phyloP scores from a whole-genome alignment of 2,329 filamentous ascomycete species.

The Talaromyces sp. region DNA sequence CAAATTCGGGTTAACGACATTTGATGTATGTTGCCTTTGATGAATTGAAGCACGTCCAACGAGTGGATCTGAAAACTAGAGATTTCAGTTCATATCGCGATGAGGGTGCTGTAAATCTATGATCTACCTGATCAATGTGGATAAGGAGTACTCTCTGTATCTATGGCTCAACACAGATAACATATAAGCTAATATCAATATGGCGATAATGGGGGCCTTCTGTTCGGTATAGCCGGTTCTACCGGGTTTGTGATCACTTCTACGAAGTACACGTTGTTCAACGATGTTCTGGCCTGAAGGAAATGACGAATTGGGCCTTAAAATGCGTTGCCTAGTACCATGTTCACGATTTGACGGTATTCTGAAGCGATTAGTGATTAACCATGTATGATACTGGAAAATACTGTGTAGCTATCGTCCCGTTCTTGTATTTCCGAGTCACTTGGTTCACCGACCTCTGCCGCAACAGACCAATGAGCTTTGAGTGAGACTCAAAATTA shows the following conservation, averaged over 20 bases:
- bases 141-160: neutral
- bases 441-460: neutral
- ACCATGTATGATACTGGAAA: neutral
- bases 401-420: neutral
- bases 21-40: too few relatives aligned
- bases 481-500: neutral
- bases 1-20: too few relatives aligned
- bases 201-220: neutral
- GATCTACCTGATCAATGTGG: neutral
- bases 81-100: neutral
- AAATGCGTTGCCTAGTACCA: neutral
- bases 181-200: neutral
- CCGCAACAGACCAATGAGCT: neutral
- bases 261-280: neutral
- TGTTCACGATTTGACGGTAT: neutral
- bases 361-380: slow-evolving; percentile 3
- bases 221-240: neutral
- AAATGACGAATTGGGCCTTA: neutral
- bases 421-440: neutral
- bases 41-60: too few relatives aligned
- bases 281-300: neutral
- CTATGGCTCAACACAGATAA: neutral
- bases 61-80: neutral
- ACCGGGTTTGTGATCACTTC: neutral
- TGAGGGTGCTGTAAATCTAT: neutral